A percentile compares a stretch with the other conserved stretches of the same genome.
phyloP scores from a whole-genome alignment of 2,329 filamentous ascomycete species.

The Fusarium siculi region DNA sequence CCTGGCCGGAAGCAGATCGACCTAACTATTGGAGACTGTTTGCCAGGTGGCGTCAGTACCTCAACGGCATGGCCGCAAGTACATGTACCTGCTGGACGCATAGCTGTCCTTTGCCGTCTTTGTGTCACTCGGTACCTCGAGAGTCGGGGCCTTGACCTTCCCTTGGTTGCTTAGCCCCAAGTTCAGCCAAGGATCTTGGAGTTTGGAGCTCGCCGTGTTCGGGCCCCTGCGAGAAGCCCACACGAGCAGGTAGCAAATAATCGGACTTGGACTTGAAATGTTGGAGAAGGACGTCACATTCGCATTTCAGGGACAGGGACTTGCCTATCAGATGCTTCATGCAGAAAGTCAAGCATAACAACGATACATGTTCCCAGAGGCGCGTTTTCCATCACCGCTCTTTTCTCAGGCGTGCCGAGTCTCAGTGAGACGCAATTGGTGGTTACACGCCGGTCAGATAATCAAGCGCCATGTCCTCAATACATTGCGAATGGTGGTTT shows the following conservation, averaged over 20 bases:
- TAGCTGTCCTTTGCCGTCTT: slow-evolving; percentile 21
- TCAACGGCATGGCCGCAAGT: slow-evolving; percentile 38
- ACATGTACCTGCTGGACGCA: slow-evolving; percentile 17
- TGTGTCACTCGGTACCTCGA: slow-evolving; percentile 36
- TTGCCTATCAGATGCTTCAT: slow-evolving; percentile 29
- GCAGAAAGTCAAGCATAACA: slow-evolving; percentile 24
- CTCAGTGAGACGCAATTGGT: slow-evolving; percentile 3
- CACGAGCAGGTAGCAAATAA: slow-evolving; percentile 41
- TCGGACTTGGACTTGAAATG: slow-evolving; percentile 22
- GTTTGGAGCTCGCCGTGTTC: slow-evolving; percentile 33
- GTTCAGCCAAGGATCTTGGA: slow-evolving; percentile 34
- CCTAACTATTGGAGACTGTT: slow-evolving; percentile 31
- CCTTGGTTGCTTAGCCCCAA: slow-evolving; percentile 36
- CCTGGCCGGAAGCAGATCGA: slow-evolving; percentile 42
- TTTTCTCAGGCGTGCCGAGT: slow-evolving; percentile 18
- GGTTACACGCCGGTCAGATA: slow-evolving; percentile 7
- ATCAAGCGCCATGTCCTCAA: slow-evolving; percentile 9
- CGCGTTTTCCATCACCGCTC: slow-evolving; percentile 27
- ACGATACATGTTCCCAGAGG: not conserved
- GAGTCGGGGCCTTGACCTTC: slow-evolving; percentile 23
- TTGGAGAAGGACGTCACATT: slow-evolving; percentile 40
- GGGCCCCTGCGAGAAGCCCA: slow-evolving; percentile 36
- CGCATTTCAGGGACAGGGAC: slow-evolving; percentile 15
- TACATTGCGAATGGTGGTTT: slow-evolving; percentile 24
- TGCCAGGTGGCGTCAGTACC: slow-evolving; percentile 31